Conservation (phyloP, 352 stramenopile genomes). For the Phytophthora pini region DNA sequence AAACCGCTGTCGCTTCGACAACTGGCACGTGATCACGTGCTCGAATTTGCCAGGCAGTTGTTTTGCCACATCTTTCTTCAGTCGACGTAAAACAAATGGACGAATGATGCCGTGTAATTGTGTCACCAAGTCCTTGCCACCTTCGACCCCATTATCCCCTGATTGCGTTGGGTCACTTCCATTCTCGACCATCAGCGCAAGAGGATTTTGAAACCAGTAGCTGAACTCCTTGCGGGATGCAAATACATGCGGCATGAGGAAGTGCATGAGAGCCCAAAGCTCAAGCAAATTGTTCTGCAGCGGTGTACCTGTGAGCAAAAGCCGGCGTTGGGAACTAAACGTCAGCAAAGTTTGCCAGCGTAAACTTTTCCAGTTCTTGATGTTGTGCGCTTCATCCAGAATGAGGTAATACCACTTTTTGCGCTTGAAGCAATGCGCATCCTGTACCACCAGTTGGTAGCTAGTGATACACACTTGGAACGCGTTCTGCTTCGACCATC, state of each 20-base stretch:
- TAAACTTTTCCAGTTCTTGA: slow-evolving; percentile 99
- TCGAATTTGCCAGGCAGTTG: slow-evolving; percentile 98
- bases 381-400: slow-evolving; percentile 99
- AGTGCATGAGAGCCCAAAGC: slow-evolving; percentile 98
- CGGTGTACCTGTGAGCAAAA: slow-evolving; percentile 97
- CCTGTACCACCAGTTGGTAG: slow-evolving; percentile 98
- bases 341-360: slow-evolving; percentile 98
- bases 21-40: slow-evolving; percentile 94
- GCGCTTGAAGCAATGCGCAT: slow-evolving; percentile 97
- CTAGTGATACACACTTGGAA: slow-evolving; percentile 99
- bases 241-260: slow-evolving; percentile 99
- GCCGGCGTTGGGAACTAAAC: slow-evolving; percentile 95
- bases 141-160: slow-evolving; percentile 37
- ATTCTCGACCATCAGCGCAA: slow-evolving; percentile 87
- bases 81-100: slow-evolving; percentile 96
- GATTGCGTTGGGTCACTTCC: slow-evolving; percentile 78
- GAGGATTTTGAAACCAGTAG: slow-evolving; percentile 98
- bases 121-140: slow-evolving; percentile 80
- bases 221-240: slow-evolving; percentile 94
- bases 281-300: slow-evolving; percentile 98
- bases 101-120: slow-evolving; percentile 98
- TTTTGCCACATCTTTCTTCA: slow-evolving; percentile 98
- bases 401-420: slow-evolving; percentile 99
- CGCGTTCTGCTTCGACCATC: slow-evolving; percentile 96
- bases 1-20: slow-evolving; percentile 95